Evolutionary conservation across 2,329 filamentous ascomycete species (phyloP).

Genomic region (Capronia epimyces): DNA sequence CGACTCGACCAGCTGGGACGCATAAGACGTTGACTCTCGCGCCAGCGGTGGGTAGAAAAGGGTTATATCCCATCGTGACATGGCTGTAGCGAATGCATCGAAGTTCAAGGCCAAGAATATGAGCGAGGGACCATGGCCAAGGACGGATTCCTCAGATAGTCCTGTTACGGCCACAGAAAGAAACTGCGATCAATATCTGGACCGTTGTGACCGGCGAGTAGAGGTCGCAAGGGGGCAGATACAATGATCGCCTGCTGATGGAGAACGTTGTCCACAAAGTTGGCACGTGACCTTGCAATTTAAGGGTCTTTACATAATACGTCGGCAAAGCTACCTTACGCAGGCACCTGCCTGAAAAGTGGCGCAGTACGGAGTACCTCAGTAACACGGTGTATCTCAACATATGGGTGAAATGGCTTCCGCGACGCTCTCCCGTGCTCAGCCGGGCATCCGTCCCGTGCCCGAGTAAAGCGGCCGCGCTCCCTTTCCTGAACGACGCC

Average conservation of each 20-base stretch:
- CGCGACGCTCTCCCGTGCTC: constrained; percentile 1
- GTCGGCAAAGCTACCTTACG: too few relatives aligned
- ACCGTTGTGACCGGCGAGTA: too few relatives aligned
- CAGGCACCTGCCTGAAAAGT: too few relatives aligned
- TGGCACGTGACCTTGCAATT: too few relatives aligned
- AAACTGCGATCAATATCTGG: too few relatives aligned
- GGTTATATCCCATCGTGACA: constrained; percentile 73
- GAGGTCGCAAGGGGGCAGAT: too few relatives aligned
- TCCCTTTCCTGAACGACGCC: constrained; percentile 4
- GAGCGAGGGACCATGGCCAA: not conserved
- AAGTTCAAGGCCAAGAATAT: not conserved
- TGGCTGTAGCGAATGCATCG: constrained; percentile 2
- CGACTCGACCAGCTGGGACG: constrained; percentile 81
- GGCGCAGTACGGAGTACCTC: too few relatives aligned
- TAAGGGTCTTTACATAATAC: too few relatives aligned
- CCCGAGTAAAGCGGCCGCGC: constrained; percentile 2
- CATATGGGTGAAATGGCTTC: too few relatives aligned
- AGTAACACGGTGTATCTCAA: too few relatives aligned
- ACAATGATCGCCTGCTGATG: too few relatives aligned
- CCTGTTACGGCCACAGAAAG: not conserved
- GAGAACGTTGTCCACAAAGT: too few relatives aligned
- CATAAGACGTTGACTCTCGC: constrained; percentile 84
- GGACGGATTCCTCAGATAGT: not conserved
- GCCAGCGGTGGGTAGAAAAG: constrained; percentile 82
- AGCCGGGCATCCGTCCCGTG: constrained; percentile 2